Conservation (phyloP, 208 protist genomes). For the Paratrypanosoma confusum region DNA sequence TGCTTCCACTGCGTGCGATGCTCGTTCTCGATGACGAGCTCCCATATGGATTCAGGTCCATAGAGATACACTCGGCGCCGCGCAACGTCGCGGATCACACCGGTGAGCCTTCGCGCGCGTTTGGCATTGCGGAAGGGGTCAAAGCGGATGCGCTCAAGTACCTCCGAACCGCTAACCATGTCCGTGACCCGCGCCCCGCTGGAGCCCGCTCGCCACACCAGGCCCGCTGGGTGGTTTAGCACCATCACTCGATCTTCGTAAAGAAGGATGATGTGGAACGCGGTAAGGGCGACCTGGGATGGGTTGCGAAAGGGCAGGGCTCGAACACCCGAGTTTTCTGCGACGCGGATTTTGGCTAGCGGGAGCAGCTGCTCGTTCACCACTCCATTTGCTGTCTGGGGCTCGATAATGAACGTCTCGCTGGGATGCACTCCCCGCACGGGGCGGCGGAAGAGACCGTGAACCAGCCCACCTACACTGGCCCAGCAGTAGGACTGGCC, state of each 20-base stretch:
- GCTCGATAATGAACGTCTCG: conserved; percentile 9
- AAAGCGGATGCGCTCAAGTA: conserved; percentile 59
- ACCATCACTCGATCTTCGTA: conserved; percentile 72
- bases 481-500: conserved; percentile 54
- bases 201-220: conserved; percentile 33
- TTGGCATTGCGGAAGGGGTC: conserved; percentile 39
- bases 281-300: conserved; percentile 65
- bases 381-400: not conserved
- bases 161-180: conserved; percentile 30
- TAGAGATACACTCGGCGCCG: conserved; percentile 45
- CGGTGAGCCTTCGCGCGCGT: conserved; percentile 12
- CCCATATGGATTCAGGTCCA: conserved; percentile 33
- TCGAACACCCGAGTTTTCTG: too few relatives aligned
- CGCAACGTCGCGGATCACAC: conserved; percentile 33
- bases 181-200: conserved; percentile 6
- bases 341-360: conserved; percentile 2
- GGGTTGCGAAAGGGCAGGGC: conserved; percentile 6
- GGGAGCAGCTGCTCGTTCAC: conserved; percentile 16
- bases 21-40: conserved; percentile 51
- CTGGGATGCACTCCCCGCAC: not conserved
- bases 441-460: conserved; percentile 30
- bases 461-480: conserved; percentile 29
- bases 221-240: conserved; percentile 66
- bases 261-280: conserved; percentile 91
- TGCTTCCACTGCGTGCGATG: conserved; percentile 56